Conservation (phyloP, 2,329 filamentous ascomycete genomes). For the Nemania sp. region DNA sequence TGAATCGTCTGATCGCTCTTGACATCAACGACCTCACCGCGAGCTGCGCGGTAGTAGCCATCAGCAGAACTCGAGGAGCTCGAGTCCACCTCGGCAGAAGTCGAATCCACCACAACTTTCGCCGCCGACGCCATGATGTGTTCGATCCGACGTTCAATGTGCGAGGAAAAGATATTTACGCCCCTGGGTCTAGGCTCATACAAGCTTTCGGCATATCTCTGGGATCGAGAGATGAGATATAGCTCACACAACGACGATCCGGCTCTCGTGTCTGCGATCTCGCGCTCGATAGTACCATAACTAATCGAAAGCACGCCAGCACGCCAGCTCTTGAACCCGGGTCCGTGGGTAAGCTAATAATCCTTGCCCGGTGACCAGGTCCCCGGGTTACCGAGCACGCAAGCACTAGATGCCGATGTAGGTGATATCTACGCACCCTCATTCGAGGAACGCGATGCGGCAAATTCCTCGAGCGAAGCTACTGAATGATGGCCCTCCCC, state of each 20-base stretch:
- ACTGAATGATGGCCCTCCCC: not conserved
- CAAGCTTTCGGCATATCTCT: not conserved
- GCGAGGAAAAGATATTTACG: not conserved
- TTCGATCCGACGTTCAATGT: not conserved
- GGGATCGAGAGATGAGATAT: constrained; percentile 1
- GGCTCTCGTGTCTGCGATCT: not conserved
- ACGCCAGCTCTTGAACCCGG: constrained; percentile 18
- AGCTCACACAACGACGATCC: not conserved
- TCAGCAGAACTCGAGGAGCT: constrained; percentile 27
- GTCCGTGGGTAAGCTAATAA: constrained; percentile 1
- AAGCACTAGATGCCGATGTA: not conserved
- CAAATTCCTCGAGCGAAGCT: not conserved
- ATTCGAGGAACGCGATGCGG: not conserved
- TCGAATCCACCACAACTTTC: not conserved
- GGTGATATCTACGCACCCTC: not conserved
- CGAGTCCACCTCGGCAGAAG: constrained; percentile 18
- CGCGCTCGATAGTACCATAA: constrained; percentile 26
- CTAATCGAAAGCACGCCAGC: constrained; percentile 31
- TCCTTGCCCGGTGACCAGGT: not conserved
- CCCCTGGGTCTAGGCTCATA: not conserved
- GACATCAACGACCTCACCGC: constrained; percentile 30
- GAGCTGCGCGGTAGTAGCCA: constrained; percentile 25
- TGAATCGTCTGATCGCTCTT: constrained; percentile 28
- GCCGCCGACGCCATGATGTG: constrained; percentile 3
- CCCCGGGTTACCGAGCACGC: not conserved